Evolutionary conservation across 805 yeast species (phyloP), one percentile per base, ranked within the genome.

Genomic region (Pichia phayaonensis): DNA sequence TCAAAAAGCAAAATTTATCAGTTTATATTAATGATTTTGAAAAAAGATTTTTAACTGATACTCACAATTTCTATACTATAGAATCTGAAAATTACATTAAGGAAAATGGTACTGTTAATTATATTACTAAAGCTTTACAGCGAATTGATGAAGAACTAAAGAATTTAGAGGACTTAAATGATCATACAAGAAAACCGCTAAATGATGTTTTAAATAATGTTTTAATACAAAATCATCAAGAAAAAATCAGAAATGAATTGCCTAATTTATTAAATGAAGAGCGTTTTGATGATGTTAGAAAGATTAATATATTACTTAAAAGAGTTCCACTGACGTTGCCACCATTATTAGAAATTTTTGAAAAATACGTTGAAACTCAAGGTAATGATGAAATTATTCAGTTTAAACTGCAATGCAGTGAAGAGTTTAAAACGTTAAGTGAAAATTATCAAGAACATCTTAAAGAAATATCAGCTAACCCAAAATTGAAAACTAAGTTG

Each of bases 11-110:
- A 47, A 89, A 87, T 62, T 73, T 90, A 61, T 76, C 83, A 21
- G 90, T 90, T 31, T 94, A 94, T 69, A 80, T 85, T 56, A 81
- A 81, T 51, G 77, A 77, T 59, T 94, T 92, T 61, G 97, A 94
- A 66, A 74, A 71, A 42, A 80, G 81, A 40, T 94, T 89, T 64
- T 73, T 94, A 56, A 80, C 77, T 23, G 83, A 80, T 48, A 84
- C 94, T 2, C 76, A 72, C 50, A 77, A 63, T 39, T 88, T 82
- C 63, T 89, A 87, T 68, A 70, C 73, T 22, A 72, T 72, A 42
- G 97, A 90, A 67, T 81, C 94, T 40, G 69, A 71, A 18, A 74
- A 73, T 42, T 90, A 82, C 63, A 72, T 94, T 53, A 68, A 76
- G 3, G 77, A 79, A 29, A 86, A 90, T 65, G 85, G 89, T 56